A percentile compares a stretch with the other conserved stretches of the same genome.
Conservation (phyloP, 139 green algal species). For the Pseudopediastrum boryanum region DNA sequence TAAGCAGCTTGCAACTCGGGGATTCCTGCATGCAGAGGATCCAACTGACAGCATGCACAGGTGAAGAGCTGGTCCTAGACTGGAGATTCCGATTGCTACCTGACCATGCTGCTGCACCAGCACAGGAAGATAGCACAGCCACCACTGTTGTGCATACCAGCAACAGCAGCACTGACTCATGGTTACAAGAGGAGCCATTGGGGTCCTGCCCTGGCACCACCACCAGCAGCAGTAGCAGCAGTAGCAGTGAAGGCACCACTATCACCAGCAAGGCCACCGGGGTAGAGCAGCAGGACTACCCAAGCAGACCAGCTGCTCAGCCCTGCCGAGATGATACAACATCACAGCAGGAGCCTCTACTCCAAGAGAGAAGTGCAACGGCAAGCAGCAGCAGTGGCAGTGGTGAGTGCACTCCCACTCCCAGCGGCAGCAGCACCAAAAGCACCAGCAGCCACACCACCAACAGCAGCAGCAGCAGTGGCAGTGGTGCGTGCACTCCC, state of each 20-base stretch:
- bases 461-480: slow-evolving; percentile 23
- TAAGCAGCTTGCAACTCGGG: slow-evolving; percentile 54
- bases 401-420: neutral
- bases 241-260: neutral
- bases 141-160: slow-evolving; percentile 1
- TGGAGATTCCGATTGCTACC: slow-evolving; percentile 10
- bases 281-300: neutral
- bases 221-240: slow-evolving; percentile 11
- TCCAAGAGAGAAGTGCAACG: neutral
- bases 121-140: neutral
- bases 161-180: neutral
- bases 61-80: slow-evolving; percentile 27
- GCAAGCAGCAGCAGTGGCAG: neutral
- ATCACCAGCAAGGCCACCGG: neutral
- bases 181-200: too few relatives aligned
- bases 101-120: neutral
- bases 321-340: neutral
- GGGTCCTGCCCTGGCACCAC: too few relatives aligned
- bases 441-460: neutral
- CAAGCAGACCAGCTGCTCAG: neutral
- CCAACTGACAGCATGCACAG: slow-evolving; percentile 29
- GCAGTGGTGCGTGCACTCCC: too few relatives aligned
- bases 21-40: slow-evolving; percentile 21
- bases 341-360: neutral
- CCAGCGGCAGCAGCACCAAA: slow-evolving; percentile 4